Conservation (phyloP, 768 basidiomycete species). For the Boletales sp. region DNA sequence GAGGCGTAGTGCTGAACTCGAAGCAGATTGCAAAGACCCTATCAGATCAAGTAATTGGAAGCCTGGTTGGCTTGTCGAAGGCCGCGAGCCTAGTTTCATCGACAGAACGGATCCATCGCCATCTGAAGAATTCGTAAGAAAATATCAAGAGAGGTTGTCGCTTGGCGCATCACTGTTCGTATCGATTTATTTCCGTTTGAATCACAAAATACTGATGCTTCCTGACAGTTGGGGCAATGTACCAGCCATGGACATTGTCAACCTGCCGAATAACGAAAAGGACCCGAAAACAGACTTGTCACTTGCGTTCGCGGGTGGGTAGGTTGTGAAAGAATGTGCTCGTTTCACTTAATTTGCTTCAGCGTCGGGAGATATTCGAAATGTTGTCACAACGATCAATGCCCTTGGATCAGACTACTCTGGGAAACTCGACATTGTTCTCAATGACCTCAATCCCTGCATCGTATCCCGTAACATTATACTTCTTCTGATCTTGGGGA, state of each 20-base stretch:
- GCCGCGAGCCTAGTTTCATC: constrained; percentile 22
- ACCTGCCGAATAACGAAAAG: constrained; percentile 22
- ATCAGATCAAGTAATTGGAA: constrained; percentile 18
- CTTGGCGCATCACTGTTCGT: constrained; percentile 24
- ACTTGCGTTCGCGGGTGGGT: constrained; percentile 25
- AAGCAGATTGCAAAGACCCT: constrained; percentile 22
- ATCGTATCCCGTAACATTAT: constrained; percentile 40
- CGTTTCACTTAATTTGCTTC: background rate
- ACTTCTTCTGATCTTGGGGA: constrained; percentile 40
- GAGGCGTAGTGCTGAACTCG: background rate
- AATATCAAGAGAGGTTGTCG: constrained; percentile 24
- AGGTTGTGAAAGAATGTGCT: background rate
- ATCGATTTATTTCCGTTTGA: background rate
- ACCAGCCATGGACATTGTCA: constrained; percentile 33
- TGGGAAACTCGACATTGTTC: constrained; percentile 36
- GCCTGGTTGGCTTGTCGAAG: constrained; percentile 20
- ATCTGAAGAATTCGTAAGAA: constrained; percentile 7
- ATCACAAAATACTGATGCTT: background rate
- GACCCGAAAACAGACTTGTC: constrained; percentile 16
- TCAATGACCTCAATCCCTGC: constrained; percentile 38
- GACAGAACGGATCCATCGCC: constrained; percentile 1
- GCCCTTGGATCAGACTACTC: constrained; percentile 38
- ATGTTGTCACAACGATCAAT: constrained; percentile 42
- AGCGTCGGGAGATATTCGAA: constrained; percentile 51
- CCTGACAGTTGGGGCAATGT: constrained; percentile 32